Conservation (phyloP, 2,329 filamentous ascomycete genomes). For the Aspergillus sp. region DNA sequence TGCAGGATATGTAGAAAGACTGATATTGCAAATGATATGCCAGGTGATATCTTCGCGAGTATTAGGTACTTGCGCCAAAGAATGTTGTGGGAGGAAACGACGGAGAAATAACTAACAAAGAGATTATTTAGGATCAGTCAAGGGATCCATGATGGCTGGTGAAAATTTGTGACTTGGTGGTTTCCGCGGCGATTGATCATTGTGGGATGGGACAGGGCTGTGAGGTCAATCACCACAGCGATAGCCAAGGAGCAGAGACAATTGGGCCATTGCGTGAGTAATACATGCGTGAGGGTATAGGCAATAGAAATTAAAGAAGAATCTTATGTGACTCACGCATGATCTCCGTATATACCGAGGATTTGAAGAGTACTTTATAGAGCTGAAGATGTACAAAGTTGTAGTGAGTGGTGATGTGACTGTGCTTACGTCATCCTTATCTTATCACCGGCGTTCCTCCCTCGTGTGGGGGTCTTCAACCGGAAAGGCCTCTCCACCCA, state of each 20-base stretch:
- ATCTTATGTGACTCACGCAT: no score
- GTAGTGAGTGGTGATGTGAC: background rate
- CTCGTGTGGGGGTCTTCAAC: background rate
- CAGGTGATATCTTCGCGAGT: background rate
- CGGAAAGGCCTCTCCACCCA: background rate
- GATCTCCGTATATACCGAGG: no score
- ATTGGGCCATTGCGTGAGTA: conserved; percentile 1
- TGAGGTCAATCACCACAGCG: background rate
- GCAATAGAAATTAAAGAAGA: background rate
- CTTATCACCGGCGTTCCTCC: background rate
- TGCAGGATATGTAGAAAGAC: no score
- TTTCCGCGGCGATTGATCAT: conserved; percentile 7
- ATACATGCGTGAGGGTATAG: background rate
- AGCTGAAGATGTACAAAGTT: background rate
- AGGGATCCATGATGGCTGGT: background rate
- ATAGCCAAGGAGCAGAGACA: background rate
- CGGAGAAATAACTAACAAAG: background rate
- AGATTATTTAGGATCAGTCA: background rate
- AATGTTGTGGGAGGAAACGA: background rate
- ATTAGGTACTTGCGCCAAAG: background rate
- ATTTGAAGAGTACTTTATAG: no score
- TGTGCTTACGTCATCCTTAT: background rate
- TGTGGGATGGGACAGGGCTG: conserved; percentile 5
- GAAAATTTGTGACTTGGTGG: background rate
- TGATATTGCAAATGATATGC: background rate